Percentiles rank a stretch among this genome's conserved stretches.
These are phyloP conservation scores for Fraxinus sp. DNA, from an alignment of 305 asterid genomes.

Conservation along the genomic window DNA sequence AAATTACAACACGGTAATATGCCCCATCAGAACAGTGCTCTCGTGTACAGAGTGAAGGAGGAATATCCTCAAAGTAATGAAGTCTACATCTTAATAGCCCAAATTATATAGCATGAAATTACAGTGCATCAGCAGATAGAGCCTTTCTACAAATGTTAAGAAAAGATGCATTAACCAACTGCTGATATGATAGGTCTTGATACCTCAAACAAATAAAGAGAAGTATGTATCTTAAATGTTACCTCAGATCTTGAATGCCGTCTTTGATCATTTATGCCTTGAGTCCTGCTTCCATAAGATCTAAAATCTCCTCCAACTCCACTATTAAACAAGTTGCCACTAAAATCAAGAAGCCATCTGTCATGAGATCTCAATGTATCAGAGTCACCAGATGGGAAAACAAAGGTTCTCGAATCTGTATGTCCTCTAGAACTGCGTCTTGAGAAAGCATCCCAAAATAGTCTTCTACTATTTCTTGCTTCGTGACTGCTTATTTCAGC, in stretches of 20 bases:
- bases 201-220: neutral
- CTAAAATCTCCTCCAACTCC: constrained; percentile 57
- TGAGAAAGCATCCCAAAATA: constrained; percentile 86
- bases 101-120: neutral
- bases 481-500: constrained; percentile 55
- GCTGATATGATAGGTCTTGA: neutral
- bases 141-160: neutral
- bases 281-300: constrained; percentile 42
- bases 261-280: constrained; percentile 45
- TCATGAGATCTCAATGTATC: constrained; percentile 51
- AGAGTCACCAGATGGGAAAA: constrained; percentile 49
- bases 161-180: neutral
- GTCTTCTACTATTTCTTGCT: constrained; percentile 73
- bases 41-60: neutral
- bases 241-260: constrained; percentile 82
- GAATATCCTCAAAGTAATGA: neutral
- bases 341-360: constrained; percentile 63
- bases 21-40: constrained; percentile 12
- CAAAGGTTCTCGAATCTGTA: constrained; percentile 44
- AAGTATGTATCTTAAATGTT: constrained; percentile 2
- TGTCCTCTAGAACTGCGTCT: constrained; percentile 71
- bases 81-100: neutral
- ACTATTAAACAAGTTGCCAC: constrained; percentile 48
- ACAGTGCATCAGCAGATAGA: neutral
- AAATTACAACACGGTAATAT: constrained; percentile 13